Conservation (phyloP, 2,329 filamentous ascomycete species). For the Alternaria gansuensis region DNA sequence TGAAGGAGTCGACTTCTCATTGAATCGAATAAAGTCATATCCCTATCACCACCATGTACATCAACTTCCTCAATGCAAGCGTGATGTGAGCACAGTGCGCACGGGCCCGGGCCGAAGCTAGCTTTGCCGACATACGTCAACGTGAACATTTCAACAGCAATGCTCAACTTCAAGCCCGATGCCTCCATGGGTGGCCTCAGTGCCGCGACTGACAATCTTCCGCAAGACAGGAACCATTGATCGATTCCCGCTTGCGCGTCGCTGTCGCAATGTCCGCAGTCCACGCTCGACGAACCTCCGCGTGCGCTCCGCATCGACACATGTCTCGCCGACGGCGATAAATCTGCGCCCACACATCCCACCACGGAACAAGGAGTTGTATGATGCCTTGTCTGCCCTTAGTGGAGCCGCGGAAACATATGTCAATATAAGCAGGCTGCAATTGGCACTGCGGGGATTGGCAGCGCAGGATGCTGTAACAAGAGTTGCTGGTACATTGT, state of each 20-base stretch:
- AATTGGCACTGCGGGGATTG: slow-evolving; percentile 73
- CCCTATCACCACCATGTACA: not conserved
- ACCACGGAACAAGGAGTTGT: slow-evolving; percentile 64
- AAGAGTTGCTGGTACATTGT: slow-evolving; percentile 63
- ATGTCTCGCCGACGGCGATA: slow-evolving; percentile 63
- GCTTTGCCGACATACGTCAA: slow-evolving; percentile 37
- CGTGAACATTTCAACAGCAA: slow-evolving; percentile 34
- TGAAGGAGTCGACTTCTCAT: slow-evolving; percentile 33
- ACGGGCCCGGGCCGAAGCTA: slow-evolving; percentile 40
- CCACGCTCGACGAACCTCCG: slow-evolving; percentile 29
- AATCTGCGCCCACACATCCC: slow-evolving; percentile 64
- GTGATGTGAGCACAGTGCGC: slow-evolving; percentile 11
- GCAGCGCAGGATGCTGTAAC: slow-evolving; percentile 64
- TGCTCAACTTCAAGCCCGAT: slow-evolving; percentile 49
- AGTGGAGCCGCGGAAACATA: slow-evolving; percentile 68
- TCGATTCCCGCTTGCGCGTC: slow-evolving; percentile 33
- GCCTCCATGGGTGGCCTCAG: slow-evolving; percentile 55
- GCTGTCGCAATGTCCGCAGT: slow-evolving; percentile 39
- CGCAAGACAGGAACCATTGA: slow-evolving; percentile 42
- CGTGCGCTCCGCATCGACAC: slow-evolving; percentile 51
- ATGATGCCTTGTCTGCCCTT: slow-evolving; percentile 67
- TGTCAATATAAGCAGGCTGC: slow-evolving; percentile 73
- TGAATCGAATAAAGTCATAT: slow-evolving; percentile 32
- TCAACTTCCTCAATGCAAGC: not conserved
- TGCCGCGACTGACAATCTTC: slow-evolving; percentile 44